Conservation (phyloP, 768 basidiomycete species). For the Tephrocybe sp. region DNA sequence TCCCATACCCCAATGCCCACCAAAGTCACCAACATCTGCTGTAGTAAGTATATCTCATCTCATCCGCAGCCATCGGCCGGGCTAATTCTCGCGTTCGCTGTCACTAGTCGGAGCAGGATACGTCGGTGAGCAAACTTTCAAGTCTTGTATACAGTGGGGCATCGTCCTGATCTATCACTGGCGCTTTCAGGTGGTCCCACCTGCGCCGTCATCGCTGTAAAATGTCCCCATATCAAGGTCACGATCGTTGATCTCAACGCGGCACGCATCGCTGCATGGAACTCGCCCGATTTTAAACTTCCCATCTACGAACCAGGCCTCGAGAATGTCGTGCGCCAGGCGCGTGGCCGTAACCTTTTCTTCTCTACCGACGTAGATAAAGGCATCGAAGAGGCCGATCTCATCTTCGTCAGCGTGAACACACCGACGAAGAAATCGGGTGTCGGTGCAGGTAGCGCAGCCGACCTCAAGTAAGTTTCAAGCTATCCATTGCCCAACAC, state of each 20-base stretch:
- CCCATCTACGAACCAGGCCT: constrained; percentile 99
- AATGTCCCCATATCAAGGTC: constrained; percentile 89
- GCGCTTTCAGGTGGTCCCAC: constrained; percentile 77
- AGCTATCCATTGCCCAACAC: neutral
- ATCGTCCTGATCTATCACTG: constrained; percentile 1
- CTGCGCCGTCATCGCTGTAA: constrained; percentile 90
- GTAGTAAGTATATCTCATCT: constrained; percentile 57
- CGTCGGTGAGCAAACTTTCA: constrained; percentile 60
- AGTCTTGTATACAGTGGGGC: constrained; percentile 3
- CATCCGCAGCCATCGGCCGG: neutral
- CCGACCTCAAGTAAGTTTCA: constrained; percentile 85
- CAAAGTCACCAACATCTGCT: constrained; percentile 79
- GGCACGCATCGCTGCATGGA: constrained; percentile 95
- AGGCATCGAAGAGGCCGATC: constrained; percentile 90
- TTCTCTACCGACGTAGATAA: constrained; percentile 95
- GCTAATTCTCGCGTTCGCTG: constrained; percentile 15
- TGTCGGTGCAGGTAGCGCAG: constrained; percentile 96
- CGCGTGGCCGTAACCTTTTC: constrained; percentile 93
- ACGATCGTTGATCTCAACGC: constrained; percentile 99
- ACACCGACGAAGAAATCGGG: constrained; percentile 98
- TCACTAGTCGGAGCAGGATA: constrained; percentile 82
- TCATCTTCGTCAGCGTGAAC: constrained; percentile 98
- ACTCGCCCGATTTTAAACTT: constrained; percentile 75
- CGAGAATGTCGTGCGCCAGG: constrained; percentile 81
- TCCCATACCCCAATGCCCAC: constrained; percentile 41